A percentile compares a stretch with the other conserved stretches of the same genome.
Evolutionary conservation across 352 stramenopile species (phyloP).

Genomic region (Aphanomyces invadans): DNA sequence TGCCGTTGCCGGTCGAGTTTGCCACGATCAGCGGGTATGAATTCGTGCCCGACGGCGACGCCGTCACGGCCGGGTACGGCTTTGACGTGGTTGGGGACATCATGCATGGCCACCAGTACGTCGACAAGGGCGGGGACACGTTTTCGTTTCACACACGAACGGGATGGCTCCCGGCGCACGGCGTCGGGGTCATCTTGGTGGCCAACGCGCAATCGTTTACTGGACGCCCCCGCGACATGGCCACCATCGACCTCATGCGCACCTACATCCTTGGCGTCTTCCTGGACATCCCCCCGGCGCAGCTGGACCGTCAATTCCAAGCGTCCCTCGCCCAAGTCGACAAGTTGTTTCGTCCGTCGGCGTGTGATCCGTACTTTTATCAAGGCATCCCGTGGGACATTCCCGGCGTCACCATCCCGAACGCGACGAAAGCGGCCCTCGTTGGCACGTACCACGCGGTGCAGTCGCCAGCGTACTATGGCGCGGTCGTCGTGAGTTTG

Average conservation of each 20-base stretch:
- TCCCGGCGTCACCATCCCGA: slow-evolving; percentile 27
- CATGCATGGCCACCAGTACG: slow-evolving; percentile 56
- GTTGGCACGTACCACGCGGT: slow-evolving; percentile 39
- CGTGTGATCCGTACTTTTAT: slow-evolving; percentile 35
- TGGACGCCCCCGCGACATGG: slow-evolving; percentile 30
- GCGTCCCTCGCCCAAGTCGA: slow-evolving; percentile 35
- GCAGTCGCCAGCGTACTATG: slow-evolving; percentile 36
- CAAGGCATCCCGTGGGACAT: slow-evolving; percentile 40
- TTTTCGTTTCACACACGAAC: slow-evolving; percentile 46
- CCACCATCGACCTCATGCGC: slow-evolving; percentile 50
- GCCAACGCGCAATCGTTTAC: slow-evolving; percentile 41
- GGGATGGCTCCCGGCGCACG: slow-evolving; percentile 36
- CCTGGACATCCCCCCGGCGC: slow-evolving; percentile 45
- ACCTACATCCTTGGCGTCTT: slow-evolving; percentile 63
- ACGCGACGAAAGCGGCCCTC: slow-evolving; percentile 29
- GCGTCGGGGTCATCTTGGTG: slow-evolving; percentile 54
- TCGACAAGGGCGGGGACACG: slow-evolving; percentile 61
- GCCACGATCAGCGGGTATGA: slow-evolving; percentile 42
- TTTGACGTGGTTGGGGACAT: slow-evolving; percentile 49
- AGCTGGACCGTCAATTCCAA: slow-evolving; percentile 40
- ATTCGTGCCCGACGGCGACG: slow-evolving; percentile 41
- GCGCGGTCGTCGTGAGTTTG: neutral
- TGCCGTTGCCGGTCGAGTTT: neutral
- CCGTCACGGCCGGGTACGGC: slow-evolving; percentile 49
- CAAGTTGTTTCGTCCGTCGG: slow-evolving; percentile 27